Evolutionary conservation across 2,329 filamentous ascomycete species (phyloP), one percentile per base, ranked within the genome.

Genomic region (Xylariaceae sp.): DNA sequence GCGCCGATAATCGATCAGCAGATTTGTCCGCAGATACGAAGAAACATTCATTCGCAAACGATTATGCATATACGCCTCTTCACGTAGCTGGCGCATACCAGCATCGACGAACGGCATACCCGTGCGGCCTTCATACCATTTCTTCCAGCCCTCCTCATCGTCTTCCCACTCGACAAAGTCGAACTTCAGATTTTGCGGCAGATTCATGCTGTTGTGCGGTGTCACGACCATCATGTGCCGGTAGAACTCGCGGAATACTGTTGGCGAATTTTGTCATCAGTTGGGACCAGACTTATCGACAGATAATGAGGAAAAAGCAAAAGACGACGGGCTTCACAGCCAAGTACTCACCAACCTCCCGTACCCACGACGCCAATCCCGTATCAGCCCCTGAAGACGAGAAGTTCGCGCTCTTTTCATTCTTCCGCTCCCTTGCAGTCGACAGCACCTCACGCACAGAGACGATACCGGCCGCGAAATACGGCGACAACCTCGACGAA

Each of bases 121-220:
- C 0, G 82, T 86, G 40, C 62, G 67, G 2, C 82, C 82, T 42
- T 75, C 64, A 38, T 70, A 74, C 83, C 84, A 88, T 14, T 74
- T 74, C 17, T 68, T 49, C 65, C 87, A 86, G 2, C 74, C 69
- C 6, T 72, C 69, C 7, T 67, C 55, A 57, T 83, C 69, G 57
- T 83, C 82, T 53, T 84, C 79, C 84, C 84, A 88, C 45, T 75
- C 62, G 32, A 88, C 77, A 44, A 83, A 77, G 32, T 79, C 79
- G 62, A 83, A 85, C 58, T 85, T 82, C 47, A 79, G 80, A 56
- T 88, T 87, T 70, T 86, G 86, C 2, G 83, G 82, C 55, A 86
- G 86, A 64, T 81, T 80, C 84, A 88, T 87, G 17, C 80, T 66
- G 44, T 35, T 53, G 51, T 59, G 57, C 16, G 55, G 57, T 16